These are phyloP conservation scores for Spathaspora passalidarum DNA, from an alignment of 805 yeast species.

Conservation along the genomic window DNA sequence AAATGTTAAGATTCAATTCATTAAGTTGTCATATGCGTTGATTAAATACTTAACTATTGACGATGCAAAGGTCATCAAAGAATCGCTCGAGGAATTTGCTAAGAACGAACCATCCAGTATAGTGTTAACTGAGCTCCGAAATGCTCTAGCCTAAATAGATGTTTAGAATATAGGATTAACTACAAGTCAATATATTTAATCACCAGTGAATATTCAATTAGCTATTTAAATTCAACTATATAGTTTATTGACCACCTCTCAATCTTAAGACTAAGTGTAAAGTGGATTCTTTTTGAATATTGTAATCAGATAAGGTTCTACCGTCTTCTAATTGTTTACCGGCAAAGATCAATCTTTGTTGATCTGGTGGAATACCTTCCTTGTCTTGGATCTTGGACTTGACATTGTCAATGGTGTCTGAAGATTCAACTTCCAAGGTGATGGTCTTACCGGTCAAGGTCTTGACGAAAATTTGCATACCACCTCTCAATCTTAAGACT, in stretches of 20 bases:
- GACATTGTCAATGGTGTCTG: conserved; percentile 96
- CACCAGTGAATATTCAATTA: background rate
- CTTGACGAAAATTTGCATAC: conserved; percentile 66
- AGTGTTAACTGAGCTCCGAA: conserved; percentile 32
- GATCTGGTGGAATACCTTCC: conserved; percentile 98
- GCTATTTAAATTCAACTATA: background rate
- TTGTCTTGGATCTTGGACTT: conserved; percentile 95
- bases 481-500: conserved; percentile 98
- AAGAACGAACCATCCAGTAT: conserved; percentile 46
- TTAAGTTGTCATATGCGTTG: conserved; percentile 26
- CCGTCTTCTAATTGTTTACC: conserved; percentile 98
- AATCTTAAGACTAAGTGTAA: conserved; percentile 94
- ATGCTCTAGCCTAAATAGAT: background rate
- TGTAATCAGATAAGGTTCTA: conserved; percentile 95
- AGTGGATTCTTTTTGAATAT: conserved; percentile 97
- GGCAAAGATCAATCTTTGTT: conserved; percentile 96
- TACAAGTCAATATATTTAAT: background rate
- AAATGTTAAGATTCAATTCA: conserved; percentile 54
- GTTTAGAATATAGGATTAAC: background rate
- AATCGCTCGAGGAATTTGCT: conserved; percentile 14
- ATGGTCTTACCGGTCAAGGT: conserved; percentile 62
- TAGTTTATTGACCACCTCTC: conserved; percentile 78
- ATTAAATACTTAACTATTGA: conserved; percentile 13
- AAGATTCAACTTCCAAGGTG: conserved; percentile 95
- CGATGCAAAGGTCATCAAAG: conserved; percentile 11